Base-by-base conservation (phyloP, 495 filamentous ascomycete species). In the Aspergillus affinis region DNA sequence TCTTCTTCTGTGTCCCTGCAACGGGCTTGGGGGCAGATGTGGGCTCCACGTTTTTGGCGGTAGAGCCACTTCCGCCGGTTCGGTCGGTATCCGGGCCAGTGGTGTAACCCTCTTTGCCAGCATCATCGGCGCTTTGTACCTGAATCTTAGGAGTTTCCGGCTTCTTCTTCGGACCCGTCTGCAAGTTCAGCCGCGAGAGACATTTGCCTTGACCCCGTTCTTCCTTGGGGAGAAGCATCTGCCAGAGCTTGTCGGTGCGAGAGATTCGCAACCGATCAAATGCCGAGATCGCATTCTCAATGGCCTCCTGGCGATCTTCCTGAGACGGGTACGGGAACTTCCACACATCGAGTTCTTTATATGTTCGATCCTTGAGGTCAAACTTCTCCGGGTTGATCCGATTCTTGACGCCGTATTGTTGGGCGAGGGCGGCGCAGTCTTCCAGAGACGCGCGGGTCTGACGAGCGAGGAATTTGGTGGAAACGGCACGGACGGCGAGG, bases 341-440 rank as follows among this genome's bases (percentile, higher is more conserved):
- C 82, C 87, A 96, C 18, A 91, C 82, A 68, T 96, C 89, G 29
- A 97, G 78, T 58, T 96, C 92, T 65, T 88, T 91, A 79, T 87
- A 96, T 47, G 79, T 78, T 61, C 84, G 85, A 68, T 90, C 90
- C 65, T 77, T 83, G 50, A 93, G 74, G 54, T 81, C 78, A 77
- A 84, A 92, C 58, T 89, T 89, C 65, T 84, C 81, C 3, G 76
- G 70, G 47, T 83, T 77, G 48, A 87, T 79, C 54, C 85, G 82
- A 26, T 84, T 86, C 51, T 86, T 81, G 57, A 83, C 82, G 32
- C 73, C 82, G 54, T 78, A 76, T 59, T 86, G 82, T 46, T 85
- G 74, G 12, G 82, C 81, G 18, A 82, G 68, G 46, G 75, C 74
- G 32, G 82, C 76, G 50, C 88, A 86, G 30, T 86, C 78, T 47